phyloP scores from a whole-genome alignment of 176 grass and related monocot genomes.

The Saccharum spontaneum region DNA sequence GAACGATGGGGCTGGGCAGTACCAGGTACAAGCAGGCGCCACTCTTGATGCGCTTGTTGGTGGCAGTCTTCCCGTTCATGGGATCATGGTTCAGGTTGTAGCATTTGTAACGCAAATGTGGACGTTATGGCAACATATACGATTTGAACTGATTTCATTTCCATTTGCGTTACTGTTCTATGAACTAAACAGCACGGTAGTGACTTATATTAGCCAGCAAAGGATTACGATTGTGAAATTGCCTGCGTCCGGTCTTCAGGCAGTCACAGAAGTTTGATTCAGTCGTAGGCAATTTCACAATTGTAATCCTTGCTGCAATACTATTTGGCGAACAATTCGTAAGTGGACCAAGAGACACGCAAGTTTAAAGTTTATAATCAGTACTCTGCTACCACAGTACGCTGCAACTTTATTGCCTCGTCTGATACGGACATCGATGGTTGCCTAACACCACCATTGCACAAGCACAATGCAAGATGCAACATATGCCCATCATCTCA shows the following conservation, averaged over 20 bases:
- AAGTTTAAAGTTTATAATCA: no score
- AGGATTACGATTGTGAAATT: background rate
- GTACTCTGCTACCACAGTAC: background rate
- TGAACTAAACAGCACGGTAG: background rate
- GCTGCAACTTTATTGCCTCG: background rate
- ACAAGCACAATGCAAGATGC: background rate
- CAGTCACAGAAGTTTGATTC: background rate
- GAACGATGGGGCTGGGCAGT: constrained; percentile 23
- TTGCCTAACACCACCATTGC: background rate
- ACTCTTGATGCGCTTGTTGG: constrained; percentile 65
- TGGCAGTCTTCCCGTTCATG: constrained; percentile 87
- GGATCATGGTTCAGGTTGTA: constrained; percentile 69
- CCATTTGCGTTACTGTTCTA: background rate
- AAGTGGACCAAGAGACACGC: background rate
- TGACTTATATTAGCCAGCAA: background rate
- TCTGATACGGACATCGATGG: background rate
- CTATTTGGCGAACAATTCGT: background rate
- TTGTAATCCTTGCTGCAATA: background rate
- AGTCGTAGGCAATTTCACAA: background rate
- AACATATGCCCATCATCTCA: background rate
- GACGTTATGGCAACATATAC: background rate
- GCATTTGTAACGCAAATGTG: background rate
- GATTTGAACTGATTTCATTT: background rate
- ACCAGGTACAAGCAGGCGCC: constrained; percentile 63
- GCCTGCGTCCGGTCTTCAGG: background rate